These are phyloP conservation scores for Exophiala aquamarina DNA, from an alignment of 2,329 filamentous ascomycete species.

Conservation along the genomic window DNA sequence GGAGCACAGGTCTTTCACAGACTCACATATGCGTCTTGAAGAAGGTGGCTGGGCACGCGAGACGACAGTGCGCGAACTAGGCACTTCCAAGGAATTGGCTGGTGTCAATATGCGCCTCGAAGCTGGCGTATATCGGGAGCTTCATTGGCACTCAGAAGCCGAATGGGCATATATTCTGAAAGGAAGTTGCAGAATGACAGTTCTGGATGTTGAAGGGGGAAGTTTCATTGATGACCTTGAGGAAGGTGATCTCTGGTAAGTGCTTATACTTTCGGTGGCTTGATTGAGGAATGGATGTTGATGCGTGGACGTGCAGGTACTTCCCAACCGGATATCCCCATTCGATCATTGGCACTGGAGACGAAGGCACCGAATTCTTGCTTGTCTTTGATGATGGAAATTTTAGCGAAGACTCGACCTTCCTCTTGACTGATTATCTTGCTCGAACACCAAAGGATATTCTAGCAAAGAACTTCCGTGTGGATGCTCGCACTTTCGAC, in stretches of 20 bases:
- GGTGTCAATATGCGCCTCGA: slow-evolving; percentile 76
- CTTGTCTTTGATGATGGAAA: slow-evolving; percentile 61
- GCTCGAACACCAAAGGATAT: slow-evolving; percentile 72
- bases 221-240: slow-evolving; percentile 75
- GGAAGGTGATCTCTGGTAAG: slow-evolving; percentile 65
- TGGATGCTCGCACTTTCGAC: slow-evolving; percentile 70
- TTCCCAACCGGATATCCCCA: slow-evolving; percentile 77
- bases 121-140: slow-evolving; percentile 67
- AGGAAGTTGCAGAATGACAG: slow-evolving; percentile 69
- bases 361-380: slow-evolving; percentile 64
- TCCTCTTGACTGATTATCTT: slow-evolving; percentile 66
- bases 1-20: not conserved
- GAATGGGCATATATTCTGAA: slow-evolving; percentile 76
- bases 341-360: slow-evolving; percentile 69
- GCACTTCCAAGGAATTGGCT: slow-evolving; percentile 60
- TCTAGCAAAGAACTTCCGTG: slow-evolving; percentile 72
- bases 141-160: slow-evolving; percentile 79
- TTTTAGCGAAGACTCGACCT: slow-evolving; percentile 67
- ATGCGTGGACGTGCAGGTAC: slow-evolving; percentile 51
- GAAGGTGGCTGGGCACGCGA: slow-evolving; percentile 75
- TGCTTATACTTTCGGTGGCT: no score
- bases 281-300: no score
- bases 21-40: slow-evolving; percentile 34
- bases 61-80: slow-evolving; percentile 45
- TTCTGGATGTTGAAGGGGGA: slow-evolving; percentile 71